phyloP scores from a whole-genome alignment of 2,329 filamentous ascomycete genomes.

The Scedosporium boydii region DNA sequence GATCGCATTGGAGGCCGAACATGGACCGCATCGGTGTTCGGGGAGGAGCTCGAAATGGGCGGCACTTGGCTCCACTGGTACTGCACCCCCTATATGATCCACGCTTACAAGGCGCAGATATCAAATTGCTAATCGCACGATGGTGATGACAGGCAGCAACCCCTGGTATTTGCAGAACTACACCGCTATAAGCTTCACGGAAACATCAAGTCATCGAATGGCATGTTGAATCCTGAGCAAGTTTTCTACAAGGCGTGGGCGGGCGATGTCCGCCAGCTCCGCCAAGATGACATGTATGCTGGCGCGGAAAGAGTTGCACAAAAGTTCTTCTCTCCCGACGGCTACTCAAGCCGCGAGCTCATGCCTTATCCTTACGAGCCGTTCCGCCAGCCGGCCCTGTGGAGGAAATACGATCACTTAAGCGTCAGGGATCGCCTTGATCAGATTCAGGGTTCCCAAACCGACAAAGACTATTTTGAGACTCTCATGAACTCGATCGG shows the following conservation, averaged over 20 bases:
- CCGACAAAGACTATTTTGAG: neutral
- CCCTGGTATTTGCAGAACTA: neutral
- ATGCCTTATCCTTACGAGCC: constrained; percentile 27
- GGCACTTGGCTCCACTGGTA: constrained; percentile 30
- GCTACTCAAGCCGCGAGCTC: constrained; percentile 16
- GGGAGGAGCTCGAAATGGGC: constrained; percentile 28
- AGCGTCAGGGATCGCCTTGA: constrained; percentile 19
- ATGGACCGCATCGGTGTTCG: constrained; percentile 24
- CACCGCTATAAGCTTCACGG: neutral
- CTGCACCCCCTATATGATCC: neutral
- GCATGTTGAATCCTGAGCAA: neutral
- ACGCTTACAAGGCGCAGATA: too few relatives aligned
- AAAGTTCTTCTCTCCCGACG: constrained; percentile 21
- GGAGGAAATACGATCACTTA: constrained; percentile 17
- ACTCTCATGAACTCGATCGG: neutral
- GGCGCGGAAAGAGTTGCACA: constrained; percentile 10
- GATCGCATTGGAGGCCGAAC: constrained; percentile 32
- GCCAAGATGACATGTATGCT: neutral
- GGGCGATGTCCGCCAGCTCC: neutral
- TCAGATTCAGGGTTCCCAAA: constrained; percentile 13
- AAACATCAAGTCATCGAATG: neutral
- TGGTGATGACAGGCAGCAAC: neutral
- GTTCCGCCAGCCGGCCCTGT: constrained; percentile 15
- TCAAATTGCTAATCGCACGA: too few relatives aligned
- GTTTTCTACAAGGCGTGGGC: neutral